phyloP scores from a whole-genome alignment of 768 basidiomycete genomes.

The Macrolepiota dolichaula region DNA sequence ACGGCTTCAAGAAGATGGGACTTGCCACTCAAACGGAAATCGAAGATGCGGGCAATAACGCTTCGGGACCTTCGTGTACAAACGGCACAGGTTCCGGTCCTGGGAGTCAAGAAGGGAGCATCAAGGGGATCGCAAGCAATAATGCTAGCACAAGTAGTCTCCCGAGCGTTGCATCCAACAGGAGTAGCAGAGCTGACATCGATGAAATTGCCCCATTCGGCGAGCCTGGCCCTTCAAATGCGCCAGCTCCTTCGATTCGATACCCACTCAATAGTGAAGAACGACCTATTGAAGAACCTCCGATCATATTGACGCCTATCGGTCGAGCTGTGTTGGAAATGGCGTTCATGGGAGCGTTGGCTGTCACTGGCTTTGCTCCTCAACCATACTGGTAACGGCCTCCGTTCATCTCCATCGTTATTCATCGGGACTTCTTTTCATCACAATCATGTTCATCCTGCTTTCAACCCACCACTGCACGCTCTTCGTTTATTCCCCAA shows the following conservation, averaged over 20 bases:
- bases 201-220: slow-evolving; percentile 6
- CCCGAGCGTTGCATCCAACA: slow-evolving; percentile 1
- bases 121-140: neutral
- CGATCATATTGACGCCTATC: slow-evolving; percentile 46
- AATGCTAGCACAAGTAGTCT: slow-evolving; percentile 13
- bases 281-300: slow-evolving; percentile 35
- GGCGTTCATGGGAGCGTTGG: slow-evolving; percentile 52
- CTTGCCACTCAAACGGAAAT: slow-evolving; percentile 37
- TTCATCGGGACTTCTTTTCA: slow-evolving; percentile 1
- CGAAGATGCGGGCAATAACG: neutral
- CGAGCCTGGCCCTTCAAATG: neutral
- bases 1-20: slow-evolving; percentile 75
- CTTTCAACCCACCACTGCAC: neutral
- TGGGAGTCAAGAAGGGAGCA: neutral
- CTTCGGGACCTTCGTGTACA: neutral
- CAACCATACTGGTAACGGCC: slow-evolving; percentile 14
- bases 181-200: neutral
- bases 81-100: neutral
- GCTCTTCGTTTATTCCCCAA: neutral
- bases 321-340: slow-evolving; percentile 54
- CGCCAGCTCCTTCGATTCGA: neutral
- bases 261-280: slow-evolving; percentile 17
- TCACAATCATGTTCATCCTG: neutral
- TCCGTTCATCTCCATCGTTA: neutral
- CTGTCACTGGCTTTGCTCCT: slow-evolving; percentile 47